Base-by-base conservation (phyloP, 2,329 filamentous ascomycete species). In the Furcasterigmium furcatum region DNA sequence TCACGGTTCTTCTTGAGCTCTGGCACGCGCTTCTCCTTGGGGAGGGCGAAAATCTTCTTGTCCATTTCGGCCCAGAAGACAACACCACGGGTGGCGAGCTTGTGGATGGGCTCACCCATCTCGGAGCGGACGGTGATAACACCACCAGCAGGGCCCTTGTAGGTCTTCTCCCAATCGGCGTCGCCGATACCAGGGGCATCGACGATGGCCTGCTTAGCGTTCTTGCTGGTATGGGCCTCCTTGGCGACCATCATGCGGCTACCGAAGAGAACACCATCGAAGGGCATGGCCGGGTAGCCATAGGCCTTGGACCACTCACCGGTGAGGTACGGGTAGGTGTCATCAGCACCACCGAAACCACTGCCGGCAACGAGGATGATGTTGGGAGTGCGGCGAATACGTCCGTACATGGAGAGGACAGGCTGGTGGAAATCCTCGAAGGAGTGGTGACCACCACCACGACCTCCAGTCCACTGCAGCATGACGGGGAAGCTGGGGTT, bases 51-150 rank as follows among this genome's bases (percentile, higher is more conserved):
- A 60, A 99, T 97, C 72, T 95, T 96, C 67, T 95, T 82, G 62
- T 99, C 94, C 91, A 99, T 96, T 72, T 99, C 95, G 41, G 91
- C 86, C 94, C 94, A 99, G 76, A 99, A 96, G 45, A 82, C 76
- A 40, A 99, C 91, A 79, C 94, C 94, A 48, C 95, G 87, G 41
- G 94, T 99, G 14, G 94, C 95, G 48, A 99, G 82, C 75, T 99
- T 99, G 76, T 99, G 94, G 51, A 99, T 99, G 6, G 94, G 95
- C 76, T 99, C 94, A 38, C 94, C 95, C 95, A 99, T 99, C 71
- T 99, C 94, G 2, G 94, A 99, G 53, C 91, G 84, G 41, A 99
- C 94, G 22, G 94, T 99, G 58, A 99, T 92, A 52, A 99, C 84
- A 64, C 94, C 94, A 58, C 94, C 94, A 46, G 91, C 87, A 21